phyloP scores from a whole-genome alignment of 1,284 basidiomycete species.

The Rhizopogon parksii region DNA sequence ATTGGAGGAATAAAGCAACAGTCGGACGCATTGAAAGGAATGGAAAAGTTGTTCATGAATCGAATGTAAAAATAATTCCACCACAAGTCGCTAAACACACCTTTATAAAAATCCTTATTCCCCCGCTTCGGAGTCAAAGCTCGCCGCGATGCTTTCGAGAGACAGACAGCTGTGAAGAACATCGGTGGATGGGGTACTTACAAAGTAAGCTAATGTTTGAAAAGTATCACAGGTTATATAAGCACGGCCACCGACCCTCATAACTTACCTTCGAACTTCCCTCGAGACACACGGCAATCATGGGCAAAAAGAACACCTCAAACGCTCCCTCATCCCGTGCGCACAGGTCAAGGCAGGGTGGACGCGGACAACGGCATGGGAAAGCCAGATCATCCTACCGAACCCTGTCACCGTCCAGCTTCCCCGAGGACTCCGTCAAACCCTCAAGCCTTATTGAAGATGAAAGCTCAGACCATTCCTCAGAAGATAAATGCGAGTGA shows the following conservation, averaged over 20 bases:
- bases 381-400: neutral
- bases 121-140: conserved; percentile 78
- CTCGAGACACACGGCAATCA: neutral
- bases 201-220: no score
- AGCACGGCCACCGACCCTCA: no score
- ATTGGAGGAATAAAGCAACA: neutral
- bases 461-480: neutral
- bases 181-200: conserved; percentile 20
- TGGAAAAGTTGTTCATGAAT: no score
- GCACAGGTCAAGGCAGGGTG: neutral
- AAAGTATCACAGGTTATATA: no score
- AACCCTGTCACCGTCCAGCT: neutral
- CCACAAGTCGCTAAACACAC: conserved; percentile 32
- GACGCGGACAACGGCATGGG: conserved; percentile 1
- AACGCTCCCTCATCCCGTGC: neutral
- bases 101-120: conserved; percentile 94
- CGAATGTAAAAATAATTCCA: neutral
- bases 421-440: neutral
- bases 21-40: neutral
- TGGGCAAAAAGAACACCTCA: neutral
- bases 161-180: conserved; percentile 58
- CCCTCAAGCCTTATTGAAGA: conserved; percentile 1
- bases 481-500: conserved; percentile 1
- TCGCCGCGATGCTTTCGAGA: conserved; percentile 74
- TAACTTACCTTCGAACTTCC: no score